Evolutionary conservation across 2,329 filamentous ascomycete species (phyloP).

Genomic region (Graphium sp.): DNA sequence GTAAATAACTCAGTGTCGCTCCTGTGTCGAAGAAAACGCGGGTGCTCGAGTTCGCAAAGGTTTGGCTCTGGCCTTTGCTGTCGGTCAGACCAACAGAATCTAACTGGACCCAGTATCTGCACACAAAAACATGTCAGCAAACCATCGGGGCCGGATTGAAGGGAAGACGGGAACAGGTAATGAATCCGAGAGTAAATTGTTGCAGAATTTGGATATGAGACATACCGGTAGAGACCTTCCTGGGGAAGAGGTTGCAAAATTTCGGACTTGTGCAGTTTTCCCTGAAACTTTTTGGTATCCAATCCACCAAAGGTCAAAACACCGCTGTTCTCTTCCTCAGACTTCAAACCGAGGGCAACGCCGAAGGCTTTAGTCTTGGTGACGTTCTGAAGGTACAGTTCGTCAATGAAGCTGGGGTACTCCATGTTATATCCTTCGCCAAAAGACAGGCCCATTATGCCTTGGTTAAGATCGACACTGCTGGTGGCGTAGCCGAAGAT

Average conservation of each 20-base stretch:
- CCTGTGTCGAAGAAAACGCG: conserved; percentile 47
- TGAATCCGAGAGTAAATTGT: conserved; percentile 1
- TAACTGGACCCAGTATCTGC: conserved; percentile 25
- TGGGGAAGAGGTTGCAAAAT: conserved; percentile 12
- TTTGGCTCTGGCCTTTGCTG: conserved; percentile 10
- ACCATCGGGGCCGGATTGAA: too few species aligned
- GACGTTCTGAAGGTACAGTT: conserved; percentile 11
- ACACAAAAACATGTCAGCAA: too few species aligned
- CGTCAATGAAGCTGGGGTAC: conserved; percentile 13
- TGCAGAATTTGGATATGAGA: too few species aligned
- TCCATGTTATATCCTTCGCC: conserved; percentile 11
- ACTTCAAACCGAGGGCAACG: conserved; percentile 14
- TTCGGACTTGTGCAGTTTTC: conserved; percentile 13
- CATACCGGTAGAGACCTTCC: conserved; percentile 10
- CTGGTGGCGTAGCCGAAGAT: conserved; percentile 14
- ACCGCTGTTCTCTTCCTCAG: conserved; percentile 10
- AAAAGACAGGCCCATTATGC: conserved; percentile 15
- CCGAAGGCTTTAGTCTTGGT: conserved; percentile 14
- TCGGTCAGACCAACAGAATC: conserved; percentile 17
- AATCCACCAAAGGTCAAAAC: conserved; percentile 25
- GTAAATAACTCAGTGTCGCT: conserved; percentile 50
- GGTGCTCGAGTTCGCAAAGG: conserved; percentile 14
- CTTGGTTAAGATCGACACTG: conserved; percentile 12
- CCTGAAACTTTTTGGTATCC: conserved; percentile 25
- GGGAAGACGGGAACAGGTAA: too few species aligned